Conservation (phyloP, 352 stramenopile species). For the Phytophthora melonis region DNA sequence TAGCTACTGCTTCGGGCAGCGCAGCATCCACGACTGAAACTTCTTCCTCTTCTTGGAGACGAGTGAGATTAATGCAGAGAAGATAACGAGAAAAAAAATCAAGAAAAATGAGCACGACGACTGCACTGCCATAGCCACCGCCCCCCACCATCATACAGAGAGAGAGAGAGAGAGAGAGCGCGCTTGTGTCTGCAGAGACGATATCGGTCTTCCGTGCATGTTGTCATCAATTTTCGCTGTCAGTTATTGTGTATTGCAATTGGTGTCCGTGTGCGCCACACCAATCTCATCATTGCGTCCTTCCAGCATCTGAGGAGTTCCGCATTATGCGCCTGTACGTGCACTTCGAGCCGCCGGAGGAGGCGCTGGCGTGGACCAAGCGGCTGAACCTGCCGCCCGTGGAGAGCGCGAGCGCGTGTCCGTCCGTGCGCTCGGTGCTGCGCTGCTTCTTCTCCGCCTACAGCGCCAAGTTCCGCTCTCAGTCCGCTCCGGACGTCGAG, state of each 20-base stretch:
- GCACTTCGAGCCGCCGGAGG: constrained; percentile 58
- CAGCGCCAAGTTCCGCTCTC: constrained; percentile 50
- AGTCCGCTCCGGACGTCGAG: constrained; percentile 29
- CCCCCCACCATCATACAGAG: background rate
- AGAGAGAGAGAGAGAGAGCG: too few species aligned
- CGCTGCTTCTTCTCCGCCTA: constrained; percentile 48
- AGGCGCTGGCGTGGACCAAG: constrained; percentile 57
- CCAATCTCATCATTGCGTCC: constrained; percentile 7
- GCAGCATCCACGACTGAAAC: background rate
- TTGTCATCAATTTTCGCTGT: background rate
- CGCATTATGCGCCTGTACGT: constrained; percentile 69
- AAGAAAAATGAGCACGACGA: constrained; percentile 34
- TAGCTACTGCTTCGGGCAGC: background rate
- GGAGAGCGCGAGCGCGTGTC: constrained; percentile 7
- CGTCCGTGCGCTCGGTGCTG: constrained; percentile 56
- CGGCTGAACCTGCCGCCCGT: constrained; percentile 50
- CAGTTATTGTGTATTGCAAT: background rate
- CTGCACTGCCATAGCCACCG: background rate
- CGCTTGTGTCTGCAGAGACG: too few species aligned
- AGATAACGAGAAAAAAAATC: constrained; percentile 28
- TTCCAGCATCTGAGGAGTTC: background rate
- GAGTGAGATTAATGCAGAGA: constrained; percentile 35
- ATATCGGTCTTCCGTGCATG: background rate
- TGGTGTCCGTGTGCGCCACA: background rate
- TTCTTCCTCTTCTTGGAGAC: background rate